Evolutionary conservation across 148 eudicot species (phyloP).

Genomic region (Cornus suecica): DNA sequence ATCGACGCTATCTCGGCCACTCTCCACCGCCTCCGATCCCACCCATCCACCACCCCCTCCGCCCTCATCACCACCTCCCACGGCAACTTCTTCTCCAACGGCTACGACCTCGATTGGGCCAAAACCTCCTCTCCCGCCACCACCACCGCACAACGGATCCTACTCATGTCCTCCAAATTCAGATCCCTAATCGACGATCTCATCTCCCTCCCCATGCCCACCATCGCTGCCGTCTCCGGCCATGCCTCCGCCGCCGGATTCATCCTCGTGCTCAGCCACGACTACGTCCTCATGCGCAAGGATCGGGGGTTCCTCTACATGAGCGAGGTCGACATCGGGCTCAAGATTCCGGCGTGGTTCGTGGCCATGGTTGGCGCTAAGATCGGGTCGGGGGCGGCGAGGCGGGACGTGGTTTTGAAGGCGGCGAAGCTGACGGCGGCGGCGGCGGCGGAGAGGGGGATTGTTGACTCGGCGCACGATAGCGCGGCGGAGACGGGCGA

Average conservation of each 20-base stretch:
- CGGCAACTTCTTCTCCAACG: slow-evolving; percentile 72
- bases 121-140: slow-evolving; percentile 4
- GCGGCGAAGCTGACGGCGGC: slow-evolving; percentile 47
- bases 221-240: slow-evolving; percentile 59
- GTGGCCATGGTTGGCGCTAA: slow-evolving; percentile 17
- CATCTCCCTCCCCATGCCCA: slow-evolving; percentile 52
- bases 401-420: slow-evolving; percentile 30
- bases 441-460: slow-evolving; percentile 37
- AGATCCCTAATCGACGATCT: slow-evolving; percentile 37
- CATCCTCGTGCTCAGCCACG: slow-evolving; percentile 42
- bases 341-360: slow-evolving; percentile 35
- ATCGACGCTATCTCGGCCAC: slow-evolving; percentile 39
- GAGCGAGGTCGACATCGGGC: slow-evolving; percentile 49
- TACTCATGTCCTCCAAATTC: slow-evolving; percentile 31
- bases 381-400: slow-evolving; percentile 24
- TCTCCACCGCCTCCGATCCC: slow-evolving; percentile 30
- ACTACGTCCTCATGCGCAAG: slow-evolving; percentile 45
- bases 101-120: slow-evolving; percentile 45
- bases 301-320: slow-evolving; percentile 53
- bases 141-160: slow-evolving; percentile 11
- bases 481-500: slow-evolving; percentile 36
- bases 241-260: slow-evolving; percentile 58
- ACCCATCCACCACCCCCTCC: slow-evolving; percentile 20
- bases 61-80: slow-evolving; percentile 53
- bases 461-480: slow-evolving; percentile 36